These are phyloP conservation scores for Crucihimalaya himalaica DNA, from an alignment of 345 rosid species.

Conservation along the genomic window DNA sequence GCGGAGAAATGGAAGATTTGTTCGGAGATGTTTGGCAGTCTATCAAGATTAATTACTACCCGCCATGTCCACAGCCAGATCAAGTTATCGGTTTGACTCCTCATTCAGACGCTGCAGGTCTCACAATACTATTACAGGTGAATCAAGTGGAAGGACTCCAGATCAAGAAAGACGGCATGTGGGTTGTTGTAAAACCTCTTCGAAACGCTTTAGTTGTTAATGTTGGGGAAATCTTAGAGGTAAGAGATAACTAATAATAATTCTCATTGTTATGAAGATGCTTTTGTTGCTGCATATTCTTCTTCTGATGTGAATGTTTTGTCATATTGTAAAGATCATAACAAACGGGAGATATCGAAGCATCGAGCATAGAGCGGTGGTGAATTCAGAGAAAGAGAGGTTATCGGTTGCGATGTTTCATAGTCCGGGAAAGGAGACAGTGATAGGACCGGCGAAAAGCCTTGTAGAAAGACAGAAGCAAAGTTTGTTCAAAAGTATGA, in stretches of 20 bases:
- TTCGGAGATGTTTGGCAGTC: constrained; percentile 44
- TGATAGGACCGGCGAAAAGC: constrained; percentile 51
- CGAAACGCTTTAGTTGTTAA: constrained; percentile 49
- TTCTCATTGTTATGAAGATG: not conserved
- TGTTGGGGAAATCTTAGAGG: constrained; percentile 57
- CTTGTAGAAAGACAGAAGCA: constrained; percentile 38
- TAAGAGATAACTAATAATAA: constrained; percentile 9
- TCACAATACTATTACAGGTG: constrained; percentile 46
- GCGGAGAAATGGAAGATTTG: constrained; percentile 40
- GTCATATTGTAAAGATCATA: constrained; percentile 41
- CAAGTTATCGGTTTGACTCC: constrained; percentile 40
- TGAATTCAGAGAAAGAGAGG: constrained; percentile 47
- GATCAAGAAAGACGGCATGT: constrained; percentile 42
- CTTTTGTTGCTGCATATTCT: not conserved
- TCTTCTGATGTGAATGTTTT: constrained; percentile 19
- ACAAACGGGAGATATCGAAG: constrained; percentile 51
- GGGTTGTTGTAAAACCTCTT: constrained; percentile 46
- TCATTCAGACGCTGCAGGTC: constrained; percentile 47
- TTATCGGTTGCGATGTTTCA: constrained; percentile 52
- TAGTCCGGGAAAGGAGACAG: constrained; percentile 33
- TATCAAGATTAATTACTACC: constrained; percentile 43
- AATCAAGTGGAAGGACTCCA: constrained; percentile 48
- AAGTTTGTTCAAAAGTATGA: constrained; percentile 38
- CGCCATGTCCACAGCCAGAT: constrained; percentile 49
- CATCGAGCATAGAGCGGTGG: constrained; percentile 52